These are phyloP conservation scores for Linnemannia hyalina DNA, from an alignment of 192 early-diverging fungal species.

Conservation along the genomic window DNA sequence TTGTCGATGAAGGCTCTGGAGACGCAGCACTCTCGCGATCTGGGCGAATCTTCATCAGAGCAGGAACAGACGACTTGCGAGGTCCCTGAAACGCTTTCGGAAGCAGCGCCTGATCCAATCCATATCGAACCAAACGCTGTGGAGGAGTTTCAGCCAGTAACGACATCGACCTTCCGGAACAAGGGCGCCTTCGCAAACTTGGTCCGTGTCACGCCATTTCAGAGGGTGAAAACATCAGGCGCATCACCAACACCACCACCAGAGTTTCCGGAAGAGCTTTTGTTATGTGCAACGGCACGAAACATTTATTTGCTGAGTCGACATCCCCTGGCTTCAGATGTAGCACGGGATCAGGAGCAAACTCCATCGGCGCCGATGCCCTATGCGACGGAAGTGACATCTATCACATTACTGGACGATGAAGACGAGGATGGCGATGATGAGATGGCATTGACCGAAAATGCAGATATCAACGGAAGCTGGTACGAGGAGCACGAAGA, in stretches of 20 bases:
- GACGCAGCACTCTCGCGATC: constrained; percentile 1
- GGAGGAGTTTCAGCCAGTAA: not conserved
- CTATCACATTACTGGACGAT: constrained; percentile 12
- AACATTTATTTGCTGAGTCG: constrained; percentile 45
- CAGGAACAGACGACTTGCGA: constrained; percentile 5
- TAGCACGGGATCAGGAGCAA: not conserved
- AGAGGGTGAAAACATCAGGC: not conserved
- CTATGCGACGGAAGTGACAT: not conserved
- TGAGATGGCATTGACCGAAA: not conserved
- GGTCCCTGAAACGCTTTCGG: not conserved
- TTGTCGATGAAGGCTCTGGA: not conserved
- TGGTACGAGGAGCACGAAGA: constrained; percentile 4
- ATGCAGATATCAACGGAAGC: not conserved
- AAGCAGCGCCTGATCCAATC: not conserved
- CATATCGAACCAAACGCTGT: not conserved
- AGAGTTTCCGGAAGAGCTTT: constrained; percentile 21
- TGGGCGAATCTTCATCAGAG: constrained; percentile 36
- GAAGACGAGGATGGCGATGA: constrained; percentile 33
- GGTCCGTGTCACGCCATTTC: not conserved
- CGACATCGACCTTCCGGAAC: not conserved
- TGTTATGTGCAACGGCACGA: constrained; percentile 33
- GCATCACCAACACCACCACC: not conserved
- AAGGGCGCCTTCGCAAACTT: not conserved
- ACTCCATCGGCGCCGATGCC: not conserved
- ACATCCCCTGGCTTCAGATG: not conserved